Conservation (phyloP, 78 protist genomes). For the Monosiga brevicollis region DNA sequence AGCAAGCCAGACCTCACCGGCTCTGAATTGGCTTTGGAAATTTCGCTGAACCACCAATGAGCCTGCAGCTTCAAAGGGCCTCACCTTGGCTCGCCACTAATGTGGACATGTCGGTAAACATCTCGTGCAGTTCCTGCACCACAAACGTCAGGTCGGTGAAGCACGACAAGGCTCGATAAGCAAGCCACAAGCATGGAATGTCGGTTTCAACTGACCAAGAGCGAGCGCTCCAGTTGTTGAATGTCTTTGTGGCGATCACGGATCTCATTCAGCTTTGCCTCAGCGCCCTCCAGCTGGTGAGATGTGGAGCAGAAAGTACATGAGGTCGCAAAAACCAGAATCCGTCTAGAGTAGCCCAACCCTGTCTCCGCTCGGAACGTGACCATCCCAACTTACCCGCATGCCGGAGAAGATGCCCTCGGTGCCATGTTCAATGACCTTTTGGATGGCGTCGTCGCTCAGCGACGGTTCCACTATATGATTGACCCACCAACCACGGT, state of each 20-base stretch:
- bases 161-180: constrained; percentile 15
- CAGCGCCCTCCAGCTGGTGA: too few relatives aligned
- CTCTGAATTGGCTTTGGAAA: too few relatives aligned
- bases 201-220: background rate
- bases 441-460: background rate
- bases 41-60: too few relatives aligned
- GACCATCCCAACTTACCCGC: too few relatives aligned
- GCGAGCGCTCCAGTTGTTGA: constrained; percentile 21
- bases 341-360: too few relatives aligned
- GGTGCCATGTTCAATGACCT: background rate
- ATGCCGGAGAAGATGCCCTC: background rate
- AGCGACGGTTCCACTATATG: background rate
- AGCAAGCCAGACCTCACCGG: too few relatives aligned
- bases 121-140: constrained; percentile 54
- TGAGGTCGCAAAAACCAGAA: too few relatives aligned
- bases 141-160: background rate
- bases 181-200: background rate
- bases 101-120: constrained; percentile 59
- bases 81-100: constrained; percentile 54
- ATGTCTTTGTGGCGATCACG: constrained; percentile 60
- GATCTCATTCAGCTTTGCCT: constrained; percentile 28
- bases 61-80: too few relatives aligned
- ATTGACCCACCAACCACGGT: too few relatives aligned
- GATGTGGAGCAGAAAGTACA: too few relatives aligned
- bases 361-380: too few relatives aligned